phyloP scores from a whole-genome alignment of 2,329 filamentous ascomycete genomes.

The Penicillium sp. region DNA sequence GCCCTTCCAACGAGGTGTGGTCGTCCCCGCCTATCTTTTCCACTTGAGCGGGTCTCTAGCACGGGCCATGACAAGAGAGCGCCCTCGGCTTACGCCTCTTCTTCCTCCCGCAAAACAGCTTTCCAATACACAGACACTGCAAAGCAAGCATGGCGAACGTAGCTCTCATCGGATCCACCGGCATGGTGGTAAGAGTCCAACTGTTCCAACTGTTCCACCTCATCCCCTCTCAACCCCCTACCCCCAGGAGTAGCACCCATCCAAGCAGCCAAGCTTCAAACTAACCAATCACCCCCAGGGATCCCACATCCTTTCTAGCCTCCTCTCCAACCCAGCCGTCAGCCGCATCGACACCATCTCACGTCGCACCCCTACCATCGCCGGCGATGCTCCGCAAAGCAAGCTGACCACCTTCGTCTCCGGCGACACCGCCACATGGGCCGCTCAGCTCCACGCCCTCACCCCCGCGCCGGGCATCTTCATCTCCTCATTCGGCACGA shows the following conservation, averaged over 20 bases:
- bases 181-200: conserved; percentile 52
- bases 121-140: background rate
- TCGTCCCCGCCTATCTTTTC: no score
- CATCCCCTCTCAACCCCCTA: background rate
- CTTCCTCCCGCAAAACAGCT: background rate
- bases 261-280: background rate
- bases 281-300: conserved; percentile 55
- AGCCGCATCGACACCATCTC: conserved; percentile 51
- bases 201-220: background rate
- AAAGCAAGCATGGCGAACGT: conserved; percentile 46
- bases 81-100: background rate
- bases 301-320: conserved; percentile 69
- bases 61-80: no score
- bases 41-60: no score
- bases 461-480: conserved; percentile 65
- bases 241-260: background rate
- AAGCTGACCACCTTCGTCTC: conserved; percentile 71
- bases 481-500: conserved; percentile 81
- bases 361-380: conserved; percentile 44
- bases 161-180: conserved; percentile 52
- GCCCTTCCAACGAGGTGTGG: no score
- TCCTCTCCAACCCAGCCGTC: conserved; percentile 44
- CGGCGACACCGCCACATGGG: conserved; percentile 71
- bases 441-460: conserved; percentile 60
- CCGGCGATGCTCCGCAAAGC: conserved; percentile 54